Base-by-base conservation (phyloP, 1,284 basidiomycete genomes). In the Melampsora americana region DNA sequence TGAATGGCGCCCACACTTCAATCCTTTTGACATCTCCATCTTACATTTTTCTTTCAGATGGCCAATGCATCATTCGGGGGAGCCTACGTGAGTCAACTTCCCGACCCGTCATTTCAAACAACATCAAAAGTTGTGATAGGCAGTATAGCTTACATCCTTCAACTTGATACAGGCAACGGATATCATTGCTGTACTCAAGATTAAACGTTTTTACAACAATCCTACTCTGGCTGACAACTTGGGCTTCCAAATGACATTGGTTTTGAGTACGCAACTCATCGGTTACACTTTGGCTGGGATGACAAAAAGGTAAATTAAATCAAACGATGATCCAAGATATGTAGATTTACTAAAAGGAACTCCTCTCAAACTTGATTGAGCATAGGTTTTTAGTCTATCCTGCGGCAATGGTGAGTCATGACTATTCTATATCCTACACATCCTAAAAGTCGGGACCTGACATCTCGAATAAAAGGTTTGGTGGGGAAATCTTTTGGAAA, bases 231-330 rank as follows among this genome's bases (percentile, higher is more conserved):
- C 64, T 23, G 56, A 30, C 7, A 59, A 74, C 20, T n/a, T 67
- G 20, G 72, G 72, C 9, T 74, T 74, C 32, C 72, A 74, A 61
- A 78, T 83, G 46, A 79, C 82, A 0, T 79, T 83, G 44, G 77
- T 79, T 1, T 78, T 87, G 48, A 85, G 84, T 16, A 85, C 85
- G 0, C 85, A 87, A 77, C 80, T 86, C 46, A 82, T 85, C 26
- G 86, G 86, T 0, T 85, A 85, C 79, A 85, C 85, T 6, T 81
- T 85, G 3, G 86, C 86, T 14, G 86, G 86, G 11, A 79, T 87
- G 9, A 78, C 79, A 18, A 83, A 86, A 20, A 50, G 65, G 72
- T 74, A 35, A 5, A 50, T 61, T 35, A 23, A 20, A 35, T 35
- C 18, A 35, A 20, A 62, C 12, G 4, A 32, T 12, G 20, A 20